These are phyloP conservation scores for Leersia perrieri DNA, from an alignment of 176 grass and related monocot species.

Conservation along the genomic window DNA sequence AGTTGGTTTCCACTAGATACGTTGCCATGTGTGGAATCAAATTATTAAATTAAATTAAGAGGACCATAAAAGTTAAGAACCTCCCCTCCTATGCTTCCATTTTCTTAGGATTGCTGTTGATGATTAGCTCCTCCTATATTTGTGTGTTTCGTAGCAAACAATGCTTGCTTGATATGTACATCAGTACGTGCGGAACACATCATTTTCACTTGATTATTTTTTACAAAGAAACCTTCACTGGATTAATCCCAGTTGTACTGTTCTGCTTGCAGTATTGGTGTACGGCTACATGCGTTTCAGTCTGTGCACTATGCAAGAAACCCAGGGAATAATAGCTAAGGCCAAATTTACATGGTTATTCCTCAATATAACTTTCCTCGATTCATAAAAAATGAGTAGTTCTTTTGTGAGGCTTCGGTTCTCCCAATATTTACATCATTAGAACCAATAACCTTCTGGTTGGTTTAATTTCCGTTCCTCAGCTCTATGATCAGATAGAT, in stretches of 20 bases:
- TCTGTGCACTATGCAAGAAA: background rate
- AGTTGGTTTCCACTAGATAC: no score
- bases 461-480: background rate
- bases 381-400: background rate
- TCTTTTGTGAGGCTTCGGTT: no score
- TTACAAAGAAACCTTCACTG: no score
- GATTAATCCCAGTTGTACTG: background rate
- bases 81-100: background rate
- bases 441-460: no score
- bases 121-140: background rate
- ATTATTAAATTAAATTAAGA: constrained; percentile 11
- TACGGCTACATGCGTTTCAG: background rate
- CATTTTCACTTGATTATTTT: background rate
- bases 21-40: background rate
- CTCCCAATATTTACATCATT: no score
- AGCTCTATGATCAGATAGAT: background rate
- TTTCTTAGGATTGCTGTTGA: no score
- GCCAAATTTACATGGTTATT: background rate
- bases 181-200: background rate
- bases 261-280: background rate
- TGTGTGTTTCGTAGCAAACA: background rate
- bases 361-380: background rate
- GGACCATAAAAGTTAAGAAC: background rate
- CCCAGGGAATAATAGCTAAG: background rate
- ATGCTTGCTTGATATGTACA: background rate